phyloP scores from a whole-genome alignment of 2,329 filamentous ascomycete genomes.

The Bertia moriformis region DNA sequence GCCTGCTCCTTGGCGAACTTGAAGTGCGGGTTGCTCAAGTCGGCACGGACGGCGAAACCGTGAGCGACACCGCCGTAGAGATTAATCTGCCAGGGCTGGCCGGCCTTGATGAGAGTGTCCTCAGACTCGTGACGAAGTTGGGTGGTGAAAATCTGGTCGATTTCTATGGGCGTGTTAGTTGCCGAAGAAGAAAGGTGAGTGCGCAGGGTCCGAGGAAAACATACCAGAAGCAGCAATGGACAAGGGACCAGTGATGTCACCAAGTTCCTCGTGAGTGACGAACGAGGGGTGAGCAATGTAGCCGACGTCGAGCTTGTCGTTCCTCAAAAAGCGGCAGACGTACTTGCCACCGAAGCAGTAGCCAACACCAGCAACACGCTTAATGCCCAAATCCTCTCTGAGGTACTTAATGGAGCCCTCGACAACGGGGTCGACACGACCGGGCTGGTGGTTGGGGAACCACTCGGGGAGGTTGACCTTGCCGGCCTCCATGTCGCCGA shows the following conservation, averaged over 20 bases:
- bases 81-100: slow-evolving; percentile 60
- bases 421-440: slow-evolving; percentile 30
- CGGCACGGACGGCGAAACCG: slow-evolving; percentile 60
- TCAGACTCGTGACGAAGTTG: slow-evolving; percentile 52
- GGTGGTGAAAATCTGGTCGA: slow-evolving; percentile 48
- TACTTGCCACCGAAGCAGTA: slow-evolving; percentile 73
- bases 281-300: slow-evolving; percentile 68
- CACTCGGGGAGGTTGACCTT: slow-evolving; percentile 26
- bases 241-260: slow-evolving; percentile 49
- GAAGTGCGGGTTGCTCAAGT: slow-evolving; percentile 37
- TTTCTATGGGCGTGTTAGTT: slow-evolving; percentile 22
- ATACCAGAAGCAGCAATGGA: slow-evolving; percentile 43
- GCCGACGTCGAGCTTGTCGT: slow-evolving; percentile 50
- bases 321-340: slow-evolving; percentile 49
- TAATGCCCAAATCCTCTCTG: slow-evolving; percentile 35
- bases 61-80: slow-evolving; percentile 59
- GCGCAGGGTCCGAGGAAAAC: slow-evolving; percentile 6
- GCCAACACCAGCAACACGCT: slow-evolving; percentile 48
- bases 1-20: slow-evolving; percentile 70
- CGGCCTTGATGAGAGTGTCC: slow-evolving; percentile 39
- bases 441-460: slow-evolving; percentile 25
- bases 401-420: slow-evolving; percentile 39
- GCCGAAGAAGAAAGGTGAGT: too few relatives aligned
- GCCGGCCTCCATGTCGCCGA: slow-evolving; percentile 30
- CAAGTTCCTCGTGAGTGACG: slow-evolving; percentile 51